Conservation (phyloP, 768 basidiomycete genomes). For the Tricholoma hemisulphureum region DNA sequence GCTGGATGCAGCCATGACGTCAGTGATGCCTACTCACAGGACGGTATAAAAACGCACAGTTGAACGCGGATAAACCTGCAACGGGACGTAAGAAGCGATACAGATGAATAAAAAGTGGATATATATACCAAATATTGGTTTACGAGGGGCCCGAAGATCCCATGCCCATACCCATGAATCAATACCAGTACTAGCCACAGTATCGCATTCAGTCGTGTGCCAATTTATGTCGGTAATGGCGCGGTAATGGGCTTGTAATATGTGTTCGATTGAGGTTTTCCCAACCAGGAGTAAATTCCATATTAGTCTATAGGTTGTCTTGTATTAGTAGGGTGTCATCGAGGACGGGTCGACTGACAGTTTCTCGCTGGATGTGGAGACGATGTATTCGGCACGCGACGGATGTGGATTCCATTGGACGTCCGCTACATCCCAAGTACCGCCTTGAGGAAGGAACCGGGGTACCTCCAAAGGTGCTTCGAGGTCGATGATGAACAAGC, state of each 20-base stretch:
- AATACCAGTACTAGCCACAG: conserved; percentile 86
- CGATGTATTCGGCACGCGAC: conserved; percentile 73
- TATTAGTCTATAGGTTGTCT: conserved; percentile 56
- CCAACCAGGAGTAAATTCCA: conserved; percentile 85
- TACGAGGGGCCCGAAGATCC: conserved; percentile 75
- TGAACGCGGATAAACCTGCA: conserved; percentile 44
- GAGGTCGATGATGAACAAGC: conserved; percentile 93
- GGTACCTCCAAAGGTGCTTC: conserved; percentile 84
- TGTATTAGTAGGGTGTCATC: neutral
- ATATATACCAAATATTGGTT: conserved; percentile 70
- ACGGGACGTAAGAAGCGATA: neutral
- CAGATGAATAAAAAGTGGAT: neutral
- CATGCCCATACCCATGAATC: conserved; percentile 95
- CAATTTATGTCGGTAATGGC: conserved; percentile 99
- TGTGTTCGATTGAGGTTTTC: conserved; percentile 80
- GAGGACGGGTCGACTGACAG: conserved; percentile 46
- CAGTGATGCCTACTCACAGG: neutral
- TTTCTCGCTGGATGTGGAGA: conserved; percentile 87
- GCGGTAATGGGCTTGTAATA: conserved; percentile 86
- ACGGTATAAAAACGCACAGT: conserved; percentile 26
- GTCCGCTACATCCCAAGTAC: conserved; percentile 93
- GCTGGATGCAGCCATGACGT: conserved; percentile 42
- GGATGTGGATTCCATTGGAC: conserved; percentile 92
- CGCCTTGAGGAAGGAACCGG: conserved; percentile 92
- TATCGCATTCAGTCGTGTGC: conserved; percentile 82